Evolutionary conservation across 225 moss, liverwort and hornwort species (phyloP).

Genomic region (Lunularia cruciata): DNA sequence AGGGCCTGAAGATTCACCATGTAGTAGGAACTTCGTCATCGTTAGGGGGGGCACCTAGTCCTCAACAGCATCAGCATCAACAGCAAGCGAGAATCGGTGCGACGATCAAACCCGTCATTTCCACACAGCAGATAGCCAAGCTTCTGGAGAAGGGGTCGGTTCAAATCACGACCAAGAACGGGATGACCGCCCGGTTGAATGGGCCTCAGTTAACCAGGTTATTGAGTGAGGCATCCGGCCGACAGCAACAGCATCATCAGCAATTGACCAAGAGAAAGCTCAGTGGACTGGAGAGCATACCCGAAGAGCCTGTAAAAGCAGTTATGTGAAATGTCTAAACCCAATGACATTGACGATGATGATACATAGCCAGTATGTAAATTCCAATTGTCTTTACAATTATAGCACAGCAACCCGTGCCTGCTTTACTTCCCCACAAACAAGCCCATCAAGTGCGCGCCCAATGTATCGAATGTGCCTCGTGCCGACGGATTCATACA

Average conservation of each 20-base stretch:
- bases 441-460: neutral
- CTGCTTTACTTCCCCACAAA: neutral
- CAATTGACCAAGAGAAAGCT: neutral
- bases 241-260: neutral
- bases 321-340: neutral
- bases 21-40: neutral
- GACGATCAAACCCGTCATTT: neutral
- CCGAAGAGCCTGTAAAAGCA: constrained; percentile 3
- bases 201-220: constrained; percentile 5
- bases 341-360: neutral
- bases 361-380: constrained; percentile 16
- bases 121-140: neutral
- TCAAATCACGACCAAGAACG: constrained; percentile 7
- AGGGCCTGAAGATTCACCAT: neutral
- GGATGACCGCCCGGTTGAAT: neutral
- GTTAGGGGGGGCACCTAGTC: neutral
- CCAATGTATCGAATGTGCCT: neutral
- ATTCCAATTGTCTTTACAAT: constrained; percentile 7
- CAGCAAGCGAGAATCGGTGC: neutral
- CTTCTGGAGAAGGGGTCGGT: constrained; percentile 2
- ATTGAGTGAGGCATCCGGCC: neutral
- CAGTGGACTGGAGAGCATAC: constrained; percentile 18
- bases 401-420: neutral
- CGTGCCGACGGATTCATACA: neutral
- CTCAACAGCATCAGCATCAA: neutral